A percentile compares a stretch with the other conserved stretches of the same genome.
These are phyloP conservation scores for Xylariaceae sp. DNA, from an alignment of 2,329 filamentous ascomycete genomes.

Conservation along the genomic window DNA sequence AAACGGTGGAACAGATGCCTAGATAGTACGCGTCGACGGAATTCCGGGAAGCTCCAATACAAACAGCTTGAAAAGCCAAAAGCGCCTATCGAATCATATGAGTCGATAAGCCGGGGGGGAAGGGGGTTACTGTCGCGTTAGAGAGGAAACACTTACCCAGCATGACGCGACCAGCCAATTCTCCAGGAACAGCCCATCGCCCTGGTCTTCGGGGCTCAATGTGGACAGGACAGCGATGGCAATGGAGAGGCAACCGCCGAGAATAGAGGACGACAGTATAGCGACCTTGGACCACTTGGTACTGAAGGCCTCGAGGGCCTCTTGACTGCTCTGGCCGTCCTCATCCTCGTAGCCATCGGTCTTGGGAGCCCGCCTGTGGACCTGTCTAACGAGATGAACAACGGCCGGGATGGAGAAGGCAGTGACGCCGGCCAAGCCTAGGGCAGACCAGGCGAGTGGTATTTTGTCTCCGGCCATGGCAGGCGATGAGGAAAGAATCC, in stretches of 20 bases:
- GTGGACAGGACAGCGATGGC: slow-evolving; percentile 52
- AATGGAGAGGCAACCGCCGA: slow-evolving; percentile 54
- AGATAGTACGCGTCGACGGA: slow-evolving; percentile 51
- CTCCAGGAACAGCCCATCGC: slow-evolving; percentile 44
- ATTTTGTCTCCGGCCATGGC: slow-evolving; percentile 9
- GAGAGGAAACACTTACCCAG: slow-evolving; percentile 52
- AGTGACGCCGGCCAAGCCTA: slow-evolving; percentile 27
- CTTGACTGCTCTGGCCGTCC: slow-evolving; percentile 64
- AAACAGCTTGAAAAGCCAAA: slow-evolving; percentile 49
- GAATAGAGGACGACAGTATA: slow-evolving; percentile 50
- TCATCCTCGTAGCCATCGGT: slow-evolving; percentile 60
- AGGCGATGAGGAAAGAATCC: neutral
- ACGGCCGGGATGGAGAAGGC: slow-evolving; percentile 27
- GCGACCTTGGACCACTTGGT: slow-evolving; percentile 53
- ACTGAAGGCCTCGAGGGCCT: slow-evolving; percentile 60
- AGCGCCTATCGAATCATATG: slow-evolving; percentile 40
- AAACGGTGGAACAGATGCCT: slow-evolving; percentile 50
- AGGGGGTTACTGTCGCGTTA: slow-evolving; percentile 14
- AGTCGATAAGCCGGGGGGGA: slow-evolving; percentile 13
- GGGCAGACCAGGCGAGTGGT: slow-evolving; percentile 25
- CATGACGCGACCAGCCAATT: slow-evolving; percentile 57
- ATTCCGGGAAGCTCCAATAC: slow-evolving; percentile 46
- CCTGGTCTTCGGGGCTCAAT: slow-evolving; percentile 28
- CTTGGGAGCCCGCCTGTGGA: slow-evolving; percentile 24
- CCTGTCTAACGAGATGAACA: slow-evolving; percentile 21